These are phyloP conservation scores for Solanum bulbocastanum DNA, from an alignment of 257 asterid species.

Conservation along the genomic window DNA sequence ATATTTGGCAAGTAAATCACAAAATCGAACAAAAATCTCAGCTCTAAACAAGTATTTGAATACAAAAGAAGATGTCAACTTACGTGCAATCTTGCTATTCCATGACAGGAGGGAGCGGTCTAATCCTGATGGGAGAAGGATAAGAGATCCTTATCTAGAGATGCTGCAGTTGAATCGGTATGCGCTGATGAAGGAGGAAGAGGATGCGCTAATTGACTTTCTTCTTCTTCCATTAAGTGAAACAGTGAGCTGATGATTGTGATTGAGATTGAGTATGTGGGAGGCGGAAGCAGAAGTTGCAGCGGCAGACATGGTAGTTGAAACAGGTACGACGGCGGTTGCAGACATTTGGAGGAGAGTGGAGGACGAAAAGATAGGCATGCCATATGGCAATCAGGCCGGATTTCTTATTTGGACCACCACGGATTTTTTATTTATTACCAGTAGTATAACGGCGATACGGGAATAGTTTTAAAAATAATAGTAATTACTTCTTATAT, in stretches of 20 bases:
- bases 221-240: background rate
- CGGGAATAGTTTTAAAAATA: no score
- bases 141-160: slow-evolving; percentile 16
- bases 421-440: no score
- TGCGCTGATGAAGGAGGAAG: slow-evolving; percentile 15
- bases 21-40: background rate
- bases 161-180: slow-evolving; percentile 1
- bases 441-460: no score
- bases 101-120: slow-evolving; percentile 46
- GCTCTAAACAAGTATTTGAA: background rate
- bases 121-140: background rate
- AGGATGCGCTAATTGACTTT: background rate
- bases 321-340: background rate
- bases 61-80: background rate
- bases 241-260: background rate
- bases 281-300: background rate
- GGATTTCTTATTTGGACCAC: no score
- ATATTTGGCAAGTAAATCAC: background rate
- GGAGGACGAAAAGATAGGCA: background rate
- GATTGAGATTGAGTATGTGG: background rate
- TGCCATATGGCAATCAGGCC: background rate
- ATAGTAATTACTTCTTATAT: no score
- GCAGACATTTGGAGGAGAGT: background rate
- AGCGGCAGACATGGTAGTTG: background rate
- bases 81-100: slow-evolving; percentile 96